Conservation (phyloP, 495 filamentous ascomycete species). For the Immersiella caudata region DNA sequence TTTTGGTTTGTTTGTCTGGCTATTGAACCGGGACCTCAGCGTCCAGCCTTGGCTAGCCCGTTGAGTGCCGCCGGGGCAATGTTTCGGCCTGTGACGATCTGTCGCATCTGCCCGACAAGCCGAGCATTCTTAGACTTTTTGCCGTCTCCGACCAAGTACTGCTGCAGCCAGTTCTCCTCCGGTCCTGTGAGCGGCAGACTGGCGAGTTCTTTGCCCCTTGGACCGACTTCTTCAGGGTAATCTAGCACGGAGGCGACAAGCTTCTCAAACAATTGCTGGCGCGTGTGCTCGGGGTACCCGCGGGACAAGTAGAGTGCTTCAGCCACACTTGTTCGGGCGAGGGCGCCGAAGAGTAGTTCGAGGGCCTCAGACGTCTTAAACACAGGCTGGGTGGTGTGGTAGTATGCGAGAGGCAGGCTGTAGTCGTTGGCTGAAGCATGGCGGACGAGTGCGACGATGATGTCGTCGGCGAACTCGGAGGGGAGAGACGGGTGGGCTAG, state of each 20-base stretch:
- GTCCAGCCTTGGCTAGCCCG: slow-evolving; percentile 4
- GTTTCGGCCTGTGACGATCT: slow-evolving; percentile 44
- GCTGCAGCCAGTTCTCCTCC: slow-evolving; percentile 75
- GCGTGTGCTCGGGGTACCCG: slow-evolving; percentile 60
- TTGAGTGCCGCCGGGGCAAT: slow-evolving; percentile 14
- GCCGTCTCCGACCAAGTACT: slow-evolving; percentile 64
- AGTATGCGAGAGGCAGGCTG: slow-evolving; percentile 72
- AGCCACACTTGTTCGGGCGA: slow-evolving; percentile 66
- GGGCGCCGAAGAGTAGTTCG: slow-evolving; percentile 64
- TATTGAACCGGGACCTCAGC: not conserved
- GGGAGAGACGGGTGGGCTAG: slow-evolving; percentile 76
- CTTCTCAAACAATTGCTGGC: slow-evolving; percentile 63
- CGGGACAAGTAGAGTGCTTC: slow-evolving; percentile 77
- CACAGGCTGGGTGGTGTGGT: slow-evolving; percentile 68
- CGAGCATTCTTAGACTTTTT: slow-evolving; percentile 62
- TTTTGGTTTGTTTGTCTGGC: not conserved
- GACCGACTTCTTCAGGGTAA: slow-evolving; percentile 41
- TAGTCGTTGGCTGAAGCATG: slow-evolving; percentile 63
- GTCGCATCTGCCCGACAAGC: slow-evolving; percentile 71
- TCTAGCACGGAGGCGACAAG: slow-evolving; percentile 67
- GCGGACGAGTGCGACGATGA: slow-evolving; percentile 67
- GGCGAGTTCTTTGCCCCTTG: slow-evolving; percentile 67
- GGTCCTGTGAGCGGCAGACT: slow-evolving; percentile 66
- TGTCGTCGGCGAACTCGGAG: slow-evolving; percentile 79
- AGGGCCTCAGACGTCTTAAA: slow-evolving; percentile 62